Evolutionary conservation across 306 rosid genomes (phyloP).

Genomic region (Sechiopsis laciniata): DNA sequence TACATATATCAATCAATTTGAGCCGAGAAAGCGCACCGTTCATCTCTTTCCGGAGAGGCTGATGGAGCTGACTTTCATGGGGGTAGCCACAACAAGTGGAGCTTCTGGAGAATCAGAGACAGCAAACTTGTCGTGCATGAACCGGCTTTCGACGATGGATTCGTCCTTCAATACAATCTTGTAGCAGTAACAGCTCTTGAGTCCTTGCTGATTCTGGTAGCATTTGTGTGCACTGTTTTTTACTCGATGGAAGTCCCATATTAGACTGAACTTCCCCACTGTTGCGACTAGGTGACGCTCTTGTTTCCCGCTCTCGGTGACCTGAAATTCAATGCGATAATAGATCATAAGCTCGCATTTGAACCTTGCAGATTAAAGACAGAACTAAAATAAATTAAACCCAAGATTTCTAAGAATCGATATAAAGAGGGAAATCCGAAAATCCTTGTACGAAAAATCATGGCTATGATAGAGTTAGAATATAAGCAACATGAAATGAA

Average conservation of each 20-base stretch:
- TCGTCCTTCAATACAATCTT: conserved; percentile 85
- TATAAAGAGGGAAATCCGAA: not conserved
- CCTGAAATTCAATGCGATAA: conserved; percentile 37
- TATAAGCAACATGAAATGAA: not conserved
- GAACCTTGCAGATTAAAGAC: not conserved
- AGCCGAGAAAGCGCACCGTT: not conserved
- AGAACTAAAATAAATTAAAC: not conserved
- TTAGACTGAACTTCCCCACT: conserved; percentile 93
- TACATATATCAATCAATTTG: not conserved
- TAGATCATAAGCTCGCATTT: not conserved
- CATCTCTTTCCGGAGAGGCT: conserved; percentile 68
- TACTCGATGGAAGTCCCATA: conserved; percentile 94
- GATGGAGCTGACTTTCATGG: conserved; percentile 89
- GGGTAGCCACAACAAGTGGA: conserved; percentile 87
- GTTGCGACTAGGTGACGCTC: conserved; percentile 89
- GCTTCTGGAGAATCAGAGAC: conserved; percentile 81
- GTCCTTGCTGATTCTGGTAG: conserved; percentile 85
- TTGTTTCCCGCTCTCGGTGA: conserved; percentile 89
- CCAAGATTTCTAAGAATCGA: not conserved
- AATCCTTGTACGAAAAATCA: not conserved
- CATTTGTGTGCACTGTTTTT: conserved; percentile 79
- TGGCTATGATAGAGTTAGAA: not conserved
- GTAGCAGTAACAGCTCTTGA: conserved; percentile 89
- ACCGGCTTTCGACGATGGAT: conserved; percentile 76
- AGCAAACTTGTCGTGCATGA: conserved; percentile 86